phyloP scores from a whole-genome alignment of 768 basidiomycete species.

The Dictyophora rubrovolvata region DNA sequence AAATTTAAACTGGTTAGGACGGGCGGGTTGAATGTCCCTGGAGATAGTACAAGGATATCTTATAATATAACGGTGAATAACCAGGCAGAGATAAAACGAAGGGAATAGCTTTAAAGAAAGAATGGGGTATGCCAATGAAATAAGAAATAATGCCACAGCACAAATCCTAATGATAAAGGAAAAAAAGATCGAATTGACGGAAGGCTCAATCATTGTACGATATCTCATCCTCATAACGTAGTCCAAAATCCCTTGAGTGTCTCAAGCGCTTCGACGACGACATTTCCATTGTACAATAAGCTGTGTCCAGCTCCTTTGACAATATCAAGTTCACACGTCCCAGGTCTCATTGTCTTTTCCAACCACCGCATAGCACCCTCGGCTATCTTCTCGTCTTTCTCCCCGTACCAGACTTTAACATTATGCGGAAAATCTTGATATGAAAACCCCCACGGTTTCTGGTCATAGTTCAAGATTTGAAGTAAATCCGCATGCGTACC shows the following conservation, averaged over 20 bases:
- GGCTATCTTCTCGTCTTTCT: constrained; percentile 87
- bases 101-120: not conserved
- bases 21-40: not conserved
- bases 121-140: not conserved
- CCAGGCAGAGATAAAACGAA: not conserved
- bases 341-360: constrained; percentile 72
- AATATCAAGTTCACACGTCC: constrained; percentile 67
- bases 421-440: constrained; percentile 69
- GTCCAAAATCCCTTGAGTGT: constrained; percentile 40
- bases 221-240: not conserved
- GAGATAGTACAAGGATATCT: not conserved
- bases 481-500: constrained; percentile 87
- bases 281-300: constrained; percentile 83
- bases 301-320: constrained; percentile 86
- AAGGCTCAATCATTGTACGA: not conserved
- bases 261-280: constrained; percentile 81
- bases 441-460: constrained; percentile 83
- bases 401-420: constrained; percentile 87
- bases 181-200: not conserved
- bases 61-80: constrained; percentile 4
- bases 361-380: constrained; percentile 89
- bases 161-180: not conserved
- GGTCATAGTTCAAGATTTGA: constrained; percentile 85
- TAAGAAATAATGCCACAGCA: too few species aligned
- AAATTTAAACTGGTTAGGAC: too few species aligned